phyloP scores from a whole-genome alignment of 305 asterid species.

The Plantago lanceolata region DNA sequence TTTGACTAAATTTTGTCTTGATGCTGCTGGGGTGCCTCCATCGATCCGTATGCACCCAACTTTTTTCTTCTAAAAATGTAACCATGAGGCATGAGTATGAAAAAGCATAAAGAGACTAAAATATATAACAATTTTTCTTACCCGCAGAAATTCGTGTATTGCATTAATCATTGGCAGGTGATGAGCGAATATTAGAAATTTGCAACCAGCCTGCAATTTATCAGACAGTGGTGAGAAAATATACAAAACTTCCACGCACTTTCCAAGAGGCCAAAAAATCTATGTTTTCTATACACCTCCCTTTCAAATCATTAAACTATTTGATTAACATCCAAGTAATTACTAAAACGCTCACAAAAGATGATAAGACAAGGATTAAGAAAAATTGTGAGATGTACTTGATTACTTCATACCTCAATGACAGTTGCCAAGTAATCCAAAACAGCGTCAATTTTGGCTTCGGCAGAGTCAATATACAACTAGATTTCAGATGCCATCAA shows the following conservation, averaged over 20 bases:
- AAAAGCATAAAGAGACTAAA: conserved; percentile 12
- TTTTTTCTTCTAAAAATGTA: conserved; percentile 66
- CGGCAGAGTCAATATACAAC: conserved; percentile 81
- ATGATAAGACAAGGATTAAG: conserved; percentile 19
- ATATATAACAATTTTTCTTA: conserved; percentile 41
- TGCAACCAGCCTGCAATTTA: conserved; percentile 83
- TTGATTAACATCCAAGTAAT: conserved; percentile 13
- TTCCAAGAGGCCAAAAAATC: too few relatives aligned
- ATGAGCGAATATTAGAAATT: conserved; percentile 89
- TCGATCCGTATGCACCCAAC: conserved; percentile 91
- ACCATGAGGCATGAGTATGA: conserved; percentile 13
- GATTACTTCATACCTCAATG: conserved; percentile 55
- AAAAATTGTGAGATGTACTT: conserved; percentile 12
- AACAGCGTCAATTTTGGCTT: conserved; percentile 89
- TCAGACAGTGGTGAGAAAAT: conserved; percentile 15
- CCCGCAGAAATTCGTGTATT: conserved; percentile 77
- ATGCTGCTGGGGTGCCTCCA: conserved; percentile 82
- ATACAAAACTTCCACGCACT: not conserved
- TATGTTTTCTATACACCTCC: too few relatives aligned
- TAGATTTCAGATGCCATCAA: conserved; percentile 29
- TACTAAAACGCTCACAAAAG: conserved; percentile 14
- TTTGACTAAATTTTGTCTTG: conserved; percentile 76
- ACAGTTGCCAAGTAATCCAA: conserved; percentile 88
- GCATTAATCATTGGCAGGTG: conserved; percentile 83
- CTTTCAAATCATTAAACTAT: conserved; percentile 3